Evolutionary conservation across 192 early-diverging fungal genomes (phyloP), one percentile per base, ranked within the genome.

Genomic region (Podila verticillata): DNA sequence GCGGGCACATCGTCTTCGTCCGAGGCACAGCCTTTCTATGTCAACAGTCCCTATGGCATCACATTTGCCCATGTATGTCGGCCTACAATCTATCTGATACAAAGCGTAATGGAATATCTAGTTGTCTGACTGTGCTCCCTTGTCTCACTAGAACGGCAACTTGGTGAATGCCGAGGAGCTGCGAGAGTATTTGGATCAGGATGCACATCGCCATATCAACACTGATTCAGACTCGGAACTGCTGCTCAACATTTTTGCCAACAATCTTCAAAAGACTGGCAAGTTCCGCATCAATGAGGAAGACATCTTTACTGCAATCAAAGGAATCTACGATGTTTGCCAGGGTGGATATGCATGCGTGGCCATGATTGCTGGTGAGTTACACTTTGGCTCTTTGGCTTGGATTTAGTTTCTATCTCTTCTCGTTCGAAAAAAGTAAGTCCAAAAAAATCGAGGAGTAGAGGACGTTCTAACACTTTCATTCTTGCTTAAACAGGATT

Each of bases 221-320:
- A 99, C 98, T 13, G 97, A 99, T 75, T 99, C 98, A 6, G 98
- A 99, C 87, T 98, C 97, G 57, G 98, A 99, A 87, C 82, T 99
- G 49, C 88, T 99, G 70, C 89, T 99, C 48, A 99, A 99, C 87
- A 94, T 99, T 69, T 94, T 99, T 80, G 98, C 96, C 63, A 90
- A 98, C 85, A 92, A 99, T 86, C 87, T 99, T 72, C 98, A 99
- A 72, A 89, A 95, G 86, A 98, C 96, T 8, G 96, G 95, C 82
- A 99, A 99, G 87, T 92, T 95, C 80, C 83, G 98, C 72, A 93
- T 99, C 68, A 98, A 97, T 82, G 96, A 99, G 80, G 95, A 99
- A 82, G 98, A 99, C 87, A 97, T 98, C 74, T 99, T 98, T 82
- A 91, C 88, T 29, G 97, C 98, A 1, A 90, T 98, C 68, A 87